Conservation (phyloP, 306 rosid species). For the Trifolium fragiferum region DNA sequence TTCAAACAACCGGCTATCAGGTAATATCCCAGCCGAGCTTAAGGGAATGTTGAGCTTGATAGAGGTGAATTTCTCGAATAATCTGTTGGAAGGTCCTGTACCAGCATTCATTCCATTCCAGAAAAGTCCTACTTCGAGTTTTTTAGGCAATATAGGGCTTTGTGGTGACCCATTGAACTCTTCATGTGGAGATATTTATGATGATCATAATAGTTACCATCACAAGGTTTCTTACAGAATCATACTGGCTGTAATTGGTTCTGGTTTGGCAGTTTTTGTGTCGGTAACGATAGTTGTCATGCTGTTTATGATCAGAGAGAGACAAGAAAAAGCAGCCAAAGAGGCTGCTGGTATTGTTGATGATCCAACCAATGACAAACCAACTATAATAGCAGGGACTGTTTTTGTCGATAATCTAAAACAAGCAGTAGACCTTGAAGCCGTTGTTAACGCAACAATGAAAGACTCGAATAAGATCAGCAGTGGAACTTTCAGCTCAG, state of each 20-base stretch:
- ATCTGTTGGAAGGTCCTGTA: conserved; percentile 75
- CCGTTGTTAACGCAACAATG: conserved; percentile 85
- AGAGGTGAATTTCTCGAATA: conserved; percentile 95
- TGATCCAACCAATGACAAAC: conserved; percentile 56
- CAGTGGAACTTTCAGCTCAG: conserved; percentile 91
- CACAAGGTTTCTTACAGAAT: conserved; percentile 93
- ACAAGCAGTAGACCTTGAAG: conserved; percentile 93
- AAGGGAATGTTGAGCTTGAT: conserved; percentile 98
- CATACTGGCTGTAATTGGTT: conserved; percentile 85
- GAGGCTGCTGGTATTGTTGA: conserved; percentile 68
- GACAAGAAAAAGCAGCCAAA: conserved; percentile 83
- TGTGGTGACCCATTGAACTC: conserved; percentile 89
- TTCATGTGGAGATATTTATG: conserved; percentile 60
- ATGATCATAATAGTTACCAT: conserved; percentile 58
- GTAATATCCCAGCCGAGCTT: conserved; percentile 74
- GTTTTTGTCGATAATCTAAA: conserved; percentile 83
- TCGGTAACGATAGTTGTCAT: conserved; percentile 86
- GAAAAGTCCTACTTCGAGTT: conserved; percentile 86
- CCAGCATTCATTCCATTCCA: conserved; percentile 90
- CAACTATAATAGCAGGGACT: conserved; percentile 77
- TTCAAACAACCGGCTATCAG: conserved; percentile 83
- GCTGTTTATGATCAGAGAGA: conserved; percentile 90
- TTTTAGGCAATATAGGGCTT: conserved; percentile 79
- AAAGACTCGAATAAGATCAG: conserved; percentile 86
- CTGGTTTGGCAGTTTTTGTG: conserved; percentile 83